Evolutionary conservation across 1,284 basidiomycete genomes (phyloP), one percentile per base, ranked within the genome.

Genomic region (Pseudozyma pruni): DNA sequence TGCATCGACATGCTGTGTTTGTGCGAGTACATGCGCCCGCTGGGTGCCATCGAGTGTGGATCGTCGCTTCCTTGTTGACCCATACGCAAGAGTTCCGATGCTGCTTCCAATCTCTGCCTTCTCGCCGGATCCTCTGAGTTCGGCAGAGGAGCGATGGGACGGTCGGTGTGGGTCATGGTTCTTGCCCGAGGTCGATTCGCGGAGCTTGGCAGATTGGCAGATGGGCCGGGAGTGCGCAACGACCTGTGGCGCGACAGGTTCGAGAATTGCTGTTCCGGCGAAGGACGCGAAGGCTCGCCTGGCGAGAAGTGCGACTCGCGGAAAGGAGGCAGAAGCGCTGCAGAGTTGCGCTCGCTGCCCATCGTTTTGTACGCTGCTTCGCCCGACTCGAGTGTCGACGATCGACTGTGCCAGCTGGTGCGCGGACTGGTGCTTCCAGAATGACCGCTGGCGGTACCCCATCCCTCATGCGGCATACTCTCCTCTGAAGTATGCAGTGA

Each of bases 371-470:
- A 56, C 4, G 58, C 51, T n/a, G 69, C 53, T n/a, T 75, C 72
- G 38, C 60, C 57, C 2, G 70, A 72, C 23, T 75, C 72, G 42
- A 75, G 56, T 13, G 72, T 75, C 22, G 72, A 75, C 1, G 72
- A 72, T 27, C 70, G 62, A 43, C 72, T 75, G 47, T 72, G 72
- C 72, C 72, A 75, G 52, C 70, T 67, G 34, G 70, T 72, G 31
- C 69, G 55, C 19, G 69, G 68, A 37, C 68, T 71, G 3, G 62
- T 74, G 41, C 23, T 59, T 13, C 52, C 53, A 10, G 63, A 73
- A 23, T 48, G 66, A 13, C 51, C 54, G 43, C 69, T 67, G 13
- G 54, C 55, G 7, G 62, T 46, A 19, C 58, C 63, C 69, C 69
- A 72, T 22, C 58, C 59, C 9, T 62, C 63, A 11, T 61, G 58